Conservation (phyloP, 352 stramenopile genomes). For the Thraustotheca clavata region DNA sequence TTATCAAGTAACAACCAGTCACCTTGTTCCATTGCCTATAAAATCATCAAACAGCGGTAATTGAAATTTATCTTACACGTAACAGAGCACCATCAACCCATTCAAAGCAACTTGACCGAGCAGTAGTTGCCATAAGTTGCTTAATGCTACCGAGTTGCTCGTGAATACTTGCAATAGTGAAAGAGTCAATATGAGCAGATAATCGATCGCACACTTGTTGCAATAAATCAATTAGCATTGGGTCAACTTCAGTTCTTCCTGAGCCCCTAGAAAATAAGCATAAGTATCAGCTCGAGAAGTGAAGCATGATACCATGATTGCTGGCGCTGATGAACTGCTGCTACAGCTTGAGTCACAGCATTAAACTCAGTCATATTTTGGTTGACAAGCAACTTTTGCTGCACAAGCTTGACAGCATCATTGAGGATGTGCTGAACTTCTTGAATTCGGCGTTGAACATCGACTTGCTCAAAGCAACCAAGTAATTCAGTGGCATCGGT, state of each 20-base stretch:
- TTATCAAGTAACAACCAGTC: conserved; percentile 99
- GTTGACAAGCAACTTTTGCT: conserved; percentile 22
- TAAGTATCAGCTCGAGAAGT: conserved; percentile 22
- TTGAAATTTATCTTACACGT: conserved; percentile 25
- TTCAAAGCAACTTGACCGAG: conserved; percentile 83
- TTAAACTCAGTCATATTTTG: neutral
- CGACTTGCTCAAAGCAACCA: conserved; percentile 98
- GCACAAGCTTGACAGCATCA: conserved; percentile 22
- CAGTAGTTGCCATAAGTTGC: neutral
- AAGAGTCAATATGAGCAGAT: neutral
- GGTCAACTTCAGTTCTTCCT: conserved; percentile 9
- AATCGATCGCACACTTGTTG: neutral
- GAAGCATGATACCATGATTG: neutral
- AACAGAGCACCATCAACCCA: conserved; percentile 99
- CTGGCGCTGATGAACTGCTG: conserved; percentile 5
- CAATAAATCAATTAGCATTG: conserved; percentile 1
- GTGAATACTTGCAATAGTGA: neutral
- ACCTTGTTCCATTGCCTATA: conserved; percentile 92
- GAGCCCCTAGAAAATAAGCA: conserved; percentile 5
- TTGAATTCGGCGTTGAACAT: conserved; percentile 78
- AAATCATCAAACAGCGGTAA: neutral
- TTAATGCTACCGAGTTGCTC: conserved; percentile 1
- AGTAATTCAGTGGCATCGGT: conserved; percentile 99
- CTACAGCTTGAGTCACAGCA: neutral
- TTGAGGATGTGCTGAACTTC: conserved; percentile 47